These are phyloP conservation scores for Wolfiporia cocos DNA, from an alignment of 1,284 basidiomycete genomes.

Conservation along the genomic window DNA sequence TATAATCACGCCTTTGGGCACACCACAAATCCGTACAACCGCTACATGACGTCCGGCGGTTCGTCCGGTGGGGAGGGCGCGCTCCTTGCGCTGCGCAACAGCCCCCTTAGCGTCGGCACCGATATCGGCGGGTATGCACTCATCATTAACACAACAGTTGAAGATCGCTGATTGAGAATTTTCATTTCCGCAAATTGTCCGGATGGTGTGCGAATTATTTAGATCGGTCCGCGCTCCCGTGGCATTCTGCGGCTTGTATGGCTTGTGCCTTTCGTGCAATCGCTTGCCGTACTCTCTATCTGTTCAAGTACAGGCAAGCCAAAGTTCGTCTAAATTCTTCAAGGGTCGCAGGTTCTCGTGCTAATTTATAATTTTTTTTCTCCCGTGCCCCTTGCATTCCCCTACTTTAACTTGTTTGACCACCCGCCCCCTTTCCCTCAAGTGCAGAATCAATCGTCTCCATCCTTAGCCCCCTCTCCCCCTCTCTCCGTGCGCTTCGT, in stretches of 20 bases:
- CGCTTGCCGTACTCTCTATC: too few relatives aligned
- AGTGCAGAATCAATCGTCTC: conserved; percentile 47
- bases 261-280: conserved; percentile 47
- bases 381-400: too few relatives aligned
- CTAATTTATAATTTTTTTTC: too few relatives aligned
- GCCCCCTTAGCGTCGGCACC: conserved; percentile 59
- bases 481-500: conserved; percentile 36
- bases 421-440: too few relatives aligned
- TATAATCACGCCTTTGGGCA: conserved; percentile 63
- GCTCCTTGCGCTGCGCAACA: conserved; percentile 49
- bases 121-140: conserved; percentile 56
- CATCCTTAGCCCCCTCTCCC: conserved; percentile 50
- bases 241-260: conserved; percentile 46
- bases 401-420: conserved; percentile 43
- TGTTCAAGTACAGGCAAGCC: too few relatives aligned
- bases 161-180: too few relatives aligned
- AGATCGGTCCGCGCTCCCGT: conserved; percentile 52
- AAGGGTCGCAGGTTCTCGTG: too few relatives aligned
- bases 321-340: too few relatives aligned
- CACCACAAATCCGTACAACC: conserved; percentile 60
- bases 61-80: conserved; percentile 60
- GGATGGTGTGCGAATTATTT: too few relatives aligned
- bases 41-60: conserved; percentile 46
- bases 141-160: background rate
- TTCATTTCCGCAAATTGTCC: background rate